phyloP scores from a whole-genome alignment of 1,284 basidiomycete species.

The Sutorius eximius region DNA sequence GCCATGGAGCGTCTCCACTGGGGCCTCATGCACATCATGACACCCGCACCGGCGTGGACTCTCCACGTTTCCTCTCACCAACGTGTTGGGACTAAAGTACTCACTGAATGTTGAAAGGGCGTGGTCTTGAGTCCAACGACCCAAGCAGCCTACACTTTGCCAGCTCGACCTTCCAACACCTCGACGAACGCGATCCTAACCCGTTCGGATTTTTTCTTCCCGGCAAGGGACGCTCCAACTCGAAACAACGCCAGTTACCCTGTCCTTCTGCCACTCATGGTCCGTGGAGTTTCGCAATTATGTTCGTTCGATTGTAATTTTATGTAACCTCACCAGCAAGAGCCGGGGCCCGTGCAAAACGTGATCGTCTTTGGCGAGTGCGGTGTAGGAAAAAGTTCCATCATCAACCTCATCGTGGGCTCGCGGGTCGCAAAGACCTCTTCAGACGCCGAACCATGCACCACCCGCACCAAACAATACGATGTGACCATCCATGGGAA shows the following conservation, averaged over 20 bases:
- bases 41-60: neutral
- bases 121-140: neutral
- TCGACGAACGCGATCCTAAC: neutral
- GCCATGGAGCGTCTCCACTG: constrained; percentile 1
- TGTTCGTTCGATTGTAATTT: neutral
- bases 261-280: constrained; percentile 11
- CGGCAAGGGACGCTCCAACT: neutral
- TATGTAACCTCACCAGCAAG: constrained; percentile 12
- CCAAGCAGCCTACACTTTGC: neutral
- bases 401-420: constrained; percentile 32
- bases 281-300: constrained; percentile 12
- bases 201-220: neutral
- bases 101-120: neutral
- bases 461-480: constrained; percentile 19
- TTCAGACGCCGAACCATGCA: constrained; percentile 31
- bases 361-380: constrained; percentile 35
- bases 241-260: neutral
- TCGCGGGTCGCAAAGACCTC: constrained; percentile 29
- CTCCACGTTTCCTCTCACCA: constrained; percentile 2
- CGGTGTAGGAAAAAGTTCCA: constrained; percentile 36
- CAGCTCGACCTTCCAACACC: neutral
- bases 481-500: constrained; percentile 20
- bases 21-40: neutral
- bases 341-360: constrained; percentile 18
- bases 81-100: constrained; percentile 15